Evolutionary conservation across 352 stramenopile genomes (phyloP).

Genomic region (Phytophthora sansomeana): DNA sequence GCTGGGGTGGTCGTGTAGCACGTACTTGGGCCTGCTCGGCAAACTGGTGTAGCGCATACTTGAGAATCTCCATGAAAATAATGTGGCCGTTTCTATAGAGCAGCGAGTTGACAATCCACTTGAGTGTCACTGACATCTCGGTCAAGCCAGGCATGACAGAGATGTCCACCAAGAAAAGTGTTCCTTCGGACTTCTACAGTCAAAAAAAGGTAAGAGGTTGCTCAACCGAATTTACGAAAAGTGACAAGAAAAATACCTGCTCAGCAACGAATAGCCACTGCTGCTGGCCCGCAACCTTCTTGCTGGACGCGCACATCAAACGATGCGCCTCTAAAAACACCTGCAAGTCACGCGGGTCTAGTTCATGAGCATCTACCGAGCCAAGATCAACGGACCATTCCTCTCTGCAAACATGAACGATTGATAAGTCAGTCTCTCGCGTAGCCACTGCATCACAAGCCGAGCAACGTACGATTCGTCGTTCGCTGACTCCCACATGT

Average conservation of each 20-base stretch:
- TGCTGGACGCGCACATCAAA: constrained; percentile 73
- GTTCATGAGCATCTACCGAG: constrained; percentile 49
- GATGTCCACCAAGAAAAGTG: constrained; percentile 85
- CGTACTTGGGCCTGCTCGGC: constrained; percentile 45
- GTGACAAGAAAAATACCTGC: constrained; percentile 54
- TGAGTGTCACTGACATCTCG: constrained; percentile 86
- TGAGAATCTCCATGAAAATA: constrained; percentile 85
- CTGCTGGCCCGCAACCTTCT: constrained; percentile 80
- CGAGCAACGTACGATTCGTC: constrained; percentile 67
- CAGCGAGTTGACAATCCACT: constrained; percentile 90
- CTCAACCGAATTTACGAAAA: not conserved
- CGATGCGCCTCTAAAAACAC: constrained; percentile 67
- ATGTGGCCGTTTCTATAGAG: constrained; percentile 87
- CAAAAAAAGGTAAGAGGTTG: constrained; percentile 9
- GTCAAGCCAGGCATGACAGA: constrained; percentile 77
- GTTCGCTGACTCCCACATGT: constrained; percentile 82
- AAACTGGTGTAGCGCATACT: constrained; percentile 75
- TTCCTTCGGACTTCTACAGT: constrained; percentile 71
- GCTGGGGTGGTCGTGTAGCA: constrained; percentile 16
- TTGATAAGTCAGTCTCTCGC: constrained; percentile 5
- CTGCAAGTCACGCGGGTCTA: constrained; percentile 68
- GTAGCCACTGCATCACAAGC: not conserved
- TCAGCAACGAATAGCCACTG: constrained; percentile 84
- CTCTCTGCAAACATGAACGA: constrained; percentile 49
- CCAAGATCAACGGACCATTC: constrained; percentile 77